Conservation (phyloP, 345 rosid species). For the Melastoma malabathricum region DNA sequence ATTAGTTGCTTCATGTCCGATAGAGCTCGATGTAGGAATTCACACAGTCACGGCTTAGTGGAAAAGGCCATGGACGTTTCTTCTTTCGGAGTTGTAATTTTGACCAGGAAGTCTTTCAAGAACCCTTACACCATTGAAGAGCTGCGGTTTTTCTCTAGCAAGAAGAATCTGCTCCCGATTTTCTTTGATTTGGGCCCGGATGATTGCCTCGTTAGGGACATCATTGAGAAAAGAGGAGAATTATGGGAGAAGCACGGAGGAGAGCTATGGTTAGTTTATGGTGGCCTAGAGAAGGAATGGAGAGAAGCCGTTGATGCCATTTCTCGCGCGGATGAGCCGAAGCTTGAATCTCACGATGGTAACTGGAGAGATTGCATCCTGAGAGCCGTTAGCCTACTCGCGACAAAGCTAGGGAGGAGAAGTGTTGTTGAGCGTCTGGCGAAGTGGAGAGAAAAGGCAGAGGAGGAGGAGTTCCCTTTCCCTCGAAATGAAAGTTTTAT, state of each 20-base stretch:
- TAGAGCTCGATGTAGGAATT: conserved; percentile 59
- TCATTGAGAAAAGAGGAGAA: conserved; percentile 87
- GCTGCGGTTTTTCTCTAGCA: conserved; percentile 56
- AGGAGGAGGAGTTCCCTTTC: conserved; percentile 78
- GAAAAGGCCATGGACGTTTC: conserved; percentile 83
- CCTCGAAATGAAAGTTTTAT: conserved; percentile 67
- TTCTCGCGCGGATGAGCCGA: conserved; percentile 69
- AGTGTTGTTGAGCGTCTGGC: conserved; percentile 70
- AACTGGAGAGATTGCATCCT: conserved; percentile 86
- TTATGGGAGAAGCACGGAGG: conserved; percentile 94
- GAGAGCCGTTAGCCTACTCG: conserved; percentile 57
- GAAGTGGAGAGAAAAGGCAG: conserved; percentile 76
- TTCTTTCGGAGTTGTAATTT: conserved; percentile 65
- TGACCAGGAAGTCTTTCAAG: conserved; percentile 70
- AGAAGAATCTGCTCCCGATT: conserved; percentile 86
- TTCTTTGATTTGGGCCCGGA: conserved; percentile 67
- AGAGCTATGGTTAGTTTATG: conserved; percentile 67
- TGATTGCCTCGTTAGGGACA: conserved; percentile 89
- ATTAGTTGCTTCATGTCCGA: conserved; percentile 81
- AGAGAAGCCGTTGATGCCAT: conserved; percentile 70
- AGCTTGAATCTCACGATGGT: conserved; percentile 82
- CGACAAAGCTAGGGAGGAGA: conserved; percentile 73
- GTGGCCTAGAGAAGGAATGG: conserved; percentile 91
- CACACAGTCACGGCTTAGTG: conserved; percentile 47
- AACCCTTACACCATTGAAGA: conserved; percentile 83